phyloP scores from a whole-genome alignment of 2,329 filamentous ascomycete genomes.

The Aspergillus brunneoviolaceus region DNA sequence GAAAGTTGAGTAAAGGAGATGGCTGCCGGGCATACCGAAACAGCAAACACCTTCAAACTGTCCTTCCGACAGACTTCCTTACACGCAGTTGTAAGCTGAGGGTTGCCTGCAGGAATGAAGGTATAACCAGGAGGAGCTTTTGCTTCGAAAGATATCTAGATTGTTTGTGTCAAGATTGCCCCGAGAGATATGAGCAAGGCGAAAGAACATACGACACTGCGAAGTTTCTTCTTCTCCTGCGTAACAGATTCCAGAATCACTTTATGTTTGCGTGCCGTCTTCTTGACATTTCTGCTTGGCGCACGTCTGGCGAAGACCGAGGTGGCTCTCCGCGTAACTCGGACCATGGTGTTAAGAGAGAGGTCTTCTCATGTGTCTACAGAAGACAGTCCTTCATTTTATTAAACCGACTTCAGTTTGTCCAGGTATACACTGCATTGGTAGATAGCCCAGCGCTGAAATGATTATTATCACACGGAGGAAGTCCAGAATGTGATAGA shows the following conservation, averaged over 20 bases:
- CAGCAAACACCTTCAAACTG: conserved; percentile 56
- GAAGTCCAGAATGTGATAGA: conserved; percentile 4
- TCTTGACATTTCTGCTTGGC: conserved; percentile 33
- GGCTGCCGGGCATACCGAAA: conserved; percentile 54
- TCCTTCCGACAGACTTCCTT: conserved; percentile 60
- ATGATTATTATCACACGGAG: background rate
- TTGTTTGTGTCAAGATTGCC: conserved; percentile 35
- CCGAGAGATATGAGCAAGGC: conserved; percentile 6
- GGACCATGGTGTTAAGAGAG: conserved; percentile 34
- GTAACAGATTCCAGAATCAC: conserved; percentile 59
- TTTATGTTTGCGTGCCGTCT: conserved; percentile 51
- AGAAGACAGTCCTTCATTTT: conserved; percentile 19
- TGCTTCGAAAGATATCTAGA: conserved; percentile 56
- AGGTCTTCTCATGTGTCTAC: conserved; percentile 21
- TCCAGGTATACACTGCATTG: conserved; percentile 11
- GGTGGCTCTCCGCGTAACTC: conserved; percentile 35
- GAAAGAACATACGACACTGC: conserved; percentile 47
- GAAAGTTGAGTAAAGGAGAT: background rate
- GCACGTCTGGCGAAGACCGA: conserved; percentile 36
- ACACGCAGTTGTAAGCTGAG: conserved; percentile 58
- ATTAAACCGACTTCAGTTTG: conserved; percentile 20
- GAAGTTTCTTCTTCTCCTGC: conserved; percentile 61
- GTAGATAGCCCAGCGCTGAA: background rate
- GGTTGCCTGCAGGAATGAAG: conserved; percentile 61
- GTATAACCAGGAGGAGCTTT: conserved; percentile 59